A percentile compares a stretch with the other conserved stretches of the same genome.
phyloP scores from a whole-genome alignment of 129 eudicot species.

The Artemisia tridentata region DNA sequence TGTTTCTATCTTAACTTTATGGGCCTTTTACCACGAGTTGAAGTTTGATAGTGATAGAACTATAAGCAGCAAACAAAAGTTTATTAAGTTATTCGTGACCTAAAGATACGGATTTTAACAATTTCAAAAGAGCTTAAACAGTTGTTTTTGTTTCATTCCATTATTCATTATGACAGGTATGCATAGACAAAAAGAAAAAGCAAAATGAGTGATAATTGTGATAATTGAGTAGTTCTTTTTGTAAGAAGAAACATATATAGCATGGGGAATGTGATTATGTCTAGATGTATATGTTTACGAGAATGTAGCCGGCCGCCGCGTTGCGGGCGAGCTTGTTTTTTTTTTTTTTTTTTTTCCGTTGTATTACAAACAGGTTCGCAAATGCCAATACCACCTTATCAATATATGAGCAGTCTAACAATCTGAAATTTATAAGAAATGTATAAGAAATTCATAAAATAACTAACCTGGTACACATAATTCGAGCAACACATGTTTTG shows the following conservation, averaged over 20 bases:
- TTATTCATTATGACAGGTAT: not conserved
- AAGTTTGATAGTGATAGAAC: slow-evolving; percentile 3
- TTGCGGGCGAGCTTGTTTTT: too few species aligned
- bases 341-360: too few species aligned
- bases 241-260: not conserved
- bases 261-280: slow-evolving; percentile 1
- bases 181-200: slow-evolving; percentile 3
- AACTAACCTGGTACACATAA: too few species aligned
- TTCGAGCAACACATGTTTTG: too few species aligned
- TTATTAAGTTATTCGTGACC: not conserved
- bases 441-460: too few species aligned
- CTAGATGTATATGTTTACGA: not conserved
- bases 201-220: slow-evolving; percentile 7
- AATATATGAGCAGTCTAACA: too few species aligned
- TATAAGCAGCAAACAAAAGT: not conserved
- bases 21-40: not conserved
- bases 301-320: too few species aligned
- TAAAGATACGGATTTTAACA: not conserved
- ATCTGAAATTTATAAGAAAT: too few species aligned
- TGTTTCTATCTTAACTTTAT: slow-evolving; percentile 5
- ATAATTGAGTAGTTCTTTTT: not conserved
- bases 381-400: too few species aligned
- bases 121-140: not conserved
- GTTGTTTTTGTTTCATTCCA: not conserved
- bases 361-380: too few species aligned